Evolutionary conservation across 169 alveolate species (phyloP).

Genomic region (Plasmodium fragile): DNA sequence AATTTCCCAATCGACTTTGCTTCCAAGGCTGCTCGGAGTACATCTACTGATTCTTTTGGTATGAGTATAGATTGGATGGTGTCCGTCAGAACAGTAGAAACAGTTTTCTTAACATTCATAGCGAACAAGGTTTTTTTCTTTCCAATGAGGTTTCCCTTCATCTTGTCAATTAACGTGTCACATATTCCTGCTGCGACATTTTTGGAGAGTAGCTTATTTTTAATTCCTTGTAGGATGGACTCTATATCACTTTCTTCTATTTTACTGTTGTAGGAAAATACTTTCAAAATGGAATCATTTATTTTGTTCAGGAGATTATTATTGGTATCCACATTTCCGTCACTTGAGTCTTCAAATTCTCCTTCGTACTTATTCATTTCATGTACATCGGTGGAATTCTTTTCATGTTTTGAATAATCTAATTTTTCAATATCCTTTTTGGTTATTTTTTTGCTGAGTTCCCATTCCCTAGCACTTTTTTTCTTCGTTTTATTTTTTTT

Average conservation of each 20-base stretch:
- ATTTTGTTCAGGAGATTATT: conserved; percentile 63
- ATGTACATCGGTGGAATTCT: conserved; percentile 1
- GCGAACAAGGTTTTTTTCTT: conserved; percentile 91
- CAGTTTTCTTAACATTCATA: conserved; percentile 87
- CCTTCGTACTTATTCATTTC: conserved; percentile 36
- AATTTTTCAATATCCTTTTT: conserved; percentile 56
- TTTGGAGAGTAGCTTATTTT: conserved; percentile 88
- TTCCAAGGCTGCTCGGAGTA: conserved; percentile 92
- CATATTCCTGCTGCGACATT: conserved; percentile 95
- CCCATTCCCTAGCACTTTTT: conserved; percentile 76
- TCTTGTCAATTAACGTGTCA: conserved; percentile 88
- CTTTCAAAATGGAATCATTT: conserved; percentile 88
- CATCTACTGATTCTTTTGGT: conserved; percentile 92
- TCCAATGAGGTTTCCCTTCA: conserved; percentile 88
- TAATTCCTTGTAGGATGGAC: conserved; percentile 88
- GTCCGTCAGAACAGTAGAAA: conserved; percentile 88
- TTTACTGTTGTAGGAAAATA: conserved; percentile 87
- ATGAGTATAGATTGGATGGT: conserved; percentile 91
- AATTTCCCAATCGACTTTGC: conserved; percentile 93
- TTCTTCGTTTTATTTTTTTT: conserved; percentile 39
- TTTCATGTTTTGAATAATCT: conserved; percentile 42
- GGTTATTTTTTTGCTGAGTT: conserved; percentile 39
- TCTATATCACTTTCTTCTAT: conserved; percentile 90
- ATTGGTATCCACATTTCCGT: conserved; percentile 26
- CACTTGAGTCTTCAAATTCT: conserved; percentile 62